Evolutionary conservation across 768 basidiomycete genomes (phyloP).

Genomic region (Amanita thiersii): DNA sequence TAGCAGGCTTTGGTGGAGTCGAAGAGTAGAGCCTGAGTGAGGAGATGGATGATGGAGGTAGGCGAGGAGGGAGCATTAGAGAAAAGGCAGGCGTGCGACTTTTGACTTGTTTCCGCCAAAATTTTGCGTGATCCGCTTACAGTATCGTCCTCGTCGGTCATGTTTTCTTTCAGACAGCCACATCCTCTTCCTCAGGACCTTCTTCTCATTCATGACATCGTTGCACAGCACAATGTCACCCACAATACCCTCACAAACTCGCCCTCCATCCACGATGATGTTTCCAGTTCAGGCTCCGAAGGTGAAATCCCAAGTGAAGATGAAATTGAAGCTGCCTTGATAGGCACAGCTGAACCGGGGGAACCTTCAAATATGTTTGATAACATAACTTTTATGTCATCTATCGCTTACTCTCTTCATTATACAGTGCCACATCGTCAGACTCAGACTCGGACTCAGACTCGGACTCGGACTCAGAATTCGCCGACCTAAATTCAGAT

Average conservation of each 20-base stretch:
- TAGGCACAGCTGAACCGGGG: conserved; percentile 22
- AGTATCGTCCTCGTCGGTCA: conserved; percentile 12
- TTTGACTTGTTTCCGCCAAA: conserved; percentile 9
- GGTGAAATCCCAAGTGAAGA: conserved; percentile 55
- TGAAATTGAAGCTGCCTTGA: conserved; percentile 63
- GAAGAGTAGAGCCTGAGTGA: conserved; percentile 45
- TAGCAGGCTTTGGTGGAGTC: conserved; percentile 42
- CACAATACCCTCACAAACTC: conserved; percentile 1
- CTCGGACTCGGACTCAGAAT: conserved; percentile 31
- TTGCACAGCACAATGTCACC: conserved; percentile 28
- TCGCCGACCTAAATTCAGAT: conserved; percentile 26
- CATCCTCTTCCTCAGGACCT: conserved; percentile 64
- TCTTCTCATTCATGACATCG: conserved; percentile 59
- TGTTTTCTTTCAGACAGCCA: conserved; percentile 52
- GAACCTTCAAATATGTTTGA: conserved; percentile 16
- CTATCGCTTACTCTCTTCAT: conserved; percentile 5
- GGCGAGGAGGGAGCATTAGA: conserved; percentile 8
- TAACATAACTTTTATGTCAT: conserved; percentile 9
- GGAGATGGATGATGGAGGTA: conserved; percentile 12
- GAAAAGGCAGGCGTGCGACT: neutral
- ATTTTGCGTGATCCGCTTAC: conserved; percentile 9
- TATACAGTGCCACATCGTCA: conserved; percentile 20
- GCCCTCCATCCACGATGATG: conserved; percentile 23
- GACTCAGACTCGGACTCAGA: conserved; percentile 31
- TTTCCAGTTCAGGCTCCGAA: conserved; percentile 42